phyloP scores from a whole-genome alignment of 768 basidiomycete species.

The Trametes cubensis region DNA sequence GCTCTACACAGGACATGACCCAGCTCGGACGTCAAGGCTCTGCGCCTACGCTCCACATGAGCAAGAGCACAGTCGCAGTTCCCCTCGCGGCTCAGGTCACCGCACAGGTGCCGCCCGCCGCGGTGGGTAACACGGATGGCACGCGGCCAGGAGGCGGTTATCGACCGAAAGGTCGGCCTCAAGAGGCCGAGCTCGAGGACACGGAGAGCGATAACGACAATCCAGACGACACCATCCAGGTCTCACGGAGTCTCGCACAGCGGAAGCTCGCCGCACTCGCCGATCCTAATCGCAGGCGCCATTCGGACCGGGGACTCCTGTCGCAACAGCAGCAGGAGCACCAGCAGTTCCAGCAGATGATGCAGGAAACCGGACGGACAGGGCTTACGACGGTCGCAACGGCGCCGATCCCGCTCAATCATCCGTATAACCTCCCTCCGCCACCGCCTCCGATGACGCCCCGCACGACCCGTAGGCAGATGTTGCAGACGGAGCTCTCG shows the following conservation, averaged over 20 bases:
- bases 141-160: slow-evolving; percentile 43
- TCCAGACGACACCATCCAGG: slow-evolving; percentile 53
- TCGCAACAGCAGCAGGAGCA: slow-evolving; percentile 28
- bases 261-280: slow-evolving; percentile 64
- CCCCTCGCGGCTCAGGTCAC: slow-evolving; percentile 58
- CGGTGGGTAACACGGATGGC: slow-evolving; percentile 29
- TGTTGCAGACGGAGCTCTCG: slow-evolving; percentile 83
- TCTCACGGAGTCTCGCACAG: slow-evolving; percentile 71
- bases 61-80: slow-evolving; percentile 60
- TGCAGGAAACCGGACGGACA: slow-evolving; percentile 20
- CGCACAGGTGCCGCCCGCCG: slow-evolving; percentile 35
- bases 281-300: slow-evolving; percentile 42
- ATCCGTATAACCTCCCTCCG: slow-evolving; percentile 76
- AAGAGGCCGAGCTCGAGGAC: slow-evolving; percentile 67
- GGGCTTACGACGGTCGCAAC: slow-evolving; percentile 42
- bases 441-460: slow-evolving; percentile 74
- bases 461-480: slow-evolving; percentile 79
- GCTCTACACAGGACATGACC: slow-evolving; percentile 52
- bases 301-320: slow-evolving; percentile 35
- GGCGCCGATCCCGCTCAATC: slow-evolving; percentile 59
- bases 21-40: slow-evolving; percentile 27
- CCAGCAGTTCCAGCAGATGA: slow-evolving; percentile 21
- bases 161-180: slow-evolving; percentile 65
- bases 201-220: slow-evolving; percentile 51
- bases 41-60: slow-evolving; percentile 40